Evolutionary conservation across 106 monocot genomes (phyloP).

Genomic region (Amphibolis antarctica): DNA sequence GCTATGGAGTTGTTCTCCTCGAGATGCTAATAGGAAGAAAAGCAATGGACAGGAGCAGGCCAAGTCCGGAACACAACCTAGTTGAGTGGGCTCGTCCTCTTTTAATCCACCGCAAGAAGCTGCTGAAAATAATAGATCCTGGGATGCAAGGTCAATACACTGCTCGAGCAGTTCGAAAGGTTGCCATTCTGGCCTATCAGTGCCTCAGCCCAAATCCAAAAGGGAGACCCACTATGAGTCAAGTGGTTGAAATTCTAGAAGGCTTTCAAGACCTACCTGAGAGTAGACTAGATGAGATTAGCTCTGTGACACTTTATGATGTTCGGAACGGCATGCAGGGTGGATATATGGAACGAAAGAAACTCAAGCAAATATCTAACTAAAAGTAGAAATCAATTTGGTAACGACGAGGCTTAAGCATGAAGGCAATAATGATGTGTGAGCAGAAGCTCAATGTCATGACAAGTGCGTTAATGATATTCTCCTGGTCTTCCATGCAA

Average conservation of each 20-base stretch:
- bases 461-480: too few species aligned
- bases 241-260: constrained; percentile 37
- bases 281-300: not conserved
- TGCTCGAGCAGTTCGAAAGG: constrained; percentile 15
- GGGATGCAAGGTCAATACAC: constrained; percentile 57
- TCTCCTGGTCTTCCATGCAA: too few species aligned
- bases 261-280: constrained; percentile 14
- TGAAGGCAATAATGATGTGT: too few species aligned
- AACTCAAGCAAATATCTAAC: too few species aligned
- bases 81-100: constrained; percentile 57
- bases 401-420: too few species aligned
- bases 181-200: constrained; percentile 36
- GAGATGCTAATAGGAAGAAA: constrained; percentile 54
- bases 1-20: constrained; percentile 61
- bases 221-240: constrained; percentile 41
- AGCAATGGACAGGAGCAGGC: constrained; percentile 37
- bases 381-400: too few species aligned
- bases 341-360: too few species aligned
- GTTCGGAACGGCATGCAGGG: too few species aligned
- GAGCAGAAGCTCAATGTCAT: too few species aligned
- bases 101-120: constrained; percentile 34
- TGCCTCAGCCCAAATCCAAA: constrained; percentile 57
- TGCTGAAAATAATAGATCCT: constrained; percentile 45
- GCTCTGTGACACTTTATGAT: too few species aligned
- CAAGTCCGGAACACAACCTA: constrained; percentile 34